Evolutionary conservation across 2,329 filamentous ascomycete species (phyloP).

Genomic region (Metarhizium rileyi): DNA sequence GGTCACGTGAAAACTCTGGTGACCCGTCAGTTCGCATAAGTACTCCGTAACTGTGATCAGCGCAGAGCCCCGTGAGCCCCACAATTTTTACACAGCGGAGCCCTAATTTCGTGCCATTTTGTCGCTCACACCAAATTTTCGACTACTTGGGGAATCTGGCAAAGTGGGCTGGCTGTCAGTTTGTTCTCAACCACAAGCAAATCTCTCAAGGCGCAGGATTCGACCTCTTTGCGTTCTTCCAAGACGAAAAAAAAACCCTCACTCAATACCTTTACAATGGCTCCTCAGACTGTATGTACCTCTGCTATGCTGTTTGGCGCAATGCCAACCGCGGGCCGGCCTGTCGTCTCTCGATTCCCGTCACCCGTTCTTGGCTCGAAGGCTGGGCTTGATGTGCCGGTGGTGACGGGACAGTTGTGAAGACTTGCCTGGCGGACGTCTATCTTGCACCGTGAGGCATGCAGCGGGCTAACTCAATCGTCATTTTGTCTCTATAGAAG

Average conservation of each 20-base stretch:
- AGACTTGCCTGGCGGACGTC: neutral
- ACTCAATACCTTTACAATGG: conserved; percentile 52
- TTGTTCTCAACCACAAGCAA: conserved; percentile 8
- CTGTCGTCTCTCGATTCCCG: neutral
- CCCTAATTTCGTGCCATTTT: conserved; percentile 24
- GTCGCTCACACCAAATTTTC: conserved; percentile 18
- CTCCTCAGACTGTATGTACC: conserved; percentile 79
- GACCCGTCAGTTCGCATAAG: too few species aligned
- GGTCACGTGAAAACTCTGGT: neutral
- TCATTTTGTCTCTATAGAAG: conserved; percentile 40
- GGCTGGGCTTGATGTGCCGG: too few species aligned
- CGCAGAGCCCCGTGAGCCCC: neutral
- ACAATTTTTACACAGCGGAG: conserved; percentile 16
- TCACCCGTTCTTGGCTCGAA: neutral
- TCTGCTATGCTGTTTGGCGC: conserved; percentile 83
- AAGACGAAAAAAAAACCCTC: conserved; percentile 20
- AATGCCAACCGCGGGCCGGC: neutral
- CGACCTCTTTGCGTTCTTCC: conserved; percentile 52
- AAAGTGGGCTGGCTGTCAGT: conserved; percentile 1
- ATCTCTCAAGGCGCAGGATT: conserved; percentile 63
- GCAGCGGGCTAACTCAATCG: conserved; percentile 99
- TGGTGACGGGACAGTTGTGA: too few species aligned
- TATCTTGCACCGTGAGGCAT: conserved; percentile 25
- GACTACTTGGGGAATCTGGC: neutral
- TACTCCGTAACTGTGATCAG: too few species aligned